Base-by-base conservation (phyloP, 2,329 filamentous ascomycete genomes). In the Acrodontium crateriforme region DNA sequence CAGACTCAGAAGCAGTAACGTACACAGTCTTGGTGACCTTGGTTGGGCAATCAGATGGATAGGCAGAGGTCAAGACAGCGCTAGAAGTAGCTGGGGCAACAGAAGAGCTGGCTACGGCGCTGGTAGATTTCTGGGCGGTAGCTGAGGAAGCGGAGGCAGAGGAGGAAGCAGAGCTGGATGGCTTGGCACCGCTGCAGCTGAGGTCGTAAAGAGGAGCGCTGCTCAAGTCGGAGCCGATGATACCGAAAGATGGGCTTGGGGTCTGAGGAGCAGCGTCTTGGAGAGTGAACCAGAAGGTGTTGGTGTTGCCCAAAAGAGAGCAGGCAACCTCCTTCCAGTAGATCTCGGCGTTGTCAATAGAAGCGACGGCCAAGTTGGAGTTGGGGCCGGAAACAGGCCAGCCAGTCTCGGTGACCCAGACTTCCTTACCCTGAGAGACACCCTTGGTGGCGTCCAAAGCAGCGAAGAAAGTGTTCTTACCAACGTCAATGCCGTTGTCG, bases 391-490 rank as follows among this genome's bases (percentile, higher is more conserved):
- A 72, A 29, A 84, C 72, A 26, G 84, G 83, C 72, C 80, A 89
- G 39, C 84, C 84, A 10, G 82, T 89, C 66, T 92, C 83, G 16
- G 83, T 89, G 37, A 91, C 68, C 80, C 80, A 89, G 42, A 91
- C 69, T 11, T 69, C 62, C 65, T 84, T 87, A 48, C 69, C 70
- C 18, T 65, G 60, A 18, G 70, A 65, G 24, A 63, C 74, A 10
- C 50, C 55, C 37, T 67, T 54, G 18, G 78, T 80, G 34, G 66
- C 62, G 27, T 63, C 56, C 20, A 78, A 62, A 10, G 81, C 74
- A 9, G 67, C 63, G 47, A 74, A 62, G 63, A 91, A 89, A 27
- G 84, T 69, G 11, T 53, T 44, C 46, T 71, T 69, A 44, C 66
- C 75, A 37, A 73, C 64, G 1, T 60, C 62, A 45, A 91, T 74